A percentile compares a stretch with the other conserved stretches of the same genome.
These are phyloP conservation scores for Anisodus acutangulus DNA, from an alignment of 257 asterid species.

Conservation along the genomic window DNA sequence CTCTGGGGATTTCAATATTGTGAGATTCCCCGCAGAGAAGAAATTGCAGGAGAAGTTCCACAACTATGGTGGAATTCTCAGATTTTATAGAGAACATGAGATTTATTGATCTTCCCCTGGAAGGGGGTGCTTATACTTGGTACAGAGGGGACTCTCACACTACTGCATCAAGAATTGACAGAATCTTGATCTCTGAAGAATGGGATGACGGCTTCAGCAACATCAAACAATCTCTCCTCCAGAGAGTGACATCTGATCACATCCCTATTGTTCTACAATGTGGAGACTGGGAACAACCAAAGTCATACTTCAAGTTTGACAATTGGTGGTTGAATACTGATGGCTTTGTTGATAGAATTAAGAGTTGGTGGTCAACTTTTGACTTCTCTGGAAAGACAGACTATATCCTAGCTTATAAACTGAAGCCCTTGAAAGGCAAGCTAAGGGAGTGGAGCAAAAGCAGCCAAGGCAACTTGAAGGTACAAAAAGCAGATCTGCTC, in stretches of 20 bases:
- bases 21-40: background rate
- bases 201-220: background rate
- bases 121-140: background rate
- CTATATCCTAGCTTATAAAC: background rate
- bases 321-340: background rate
- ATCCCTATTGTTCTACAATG: background rate
- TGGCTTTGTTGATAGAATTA: background rate
- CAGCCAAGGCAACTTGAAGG: background rate
- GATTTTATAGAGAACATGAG: background rate
- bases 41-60: background rate
- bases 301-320: no score
- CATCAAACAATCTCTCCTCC: no score
- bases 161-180: background rate
- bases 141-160: background rate
- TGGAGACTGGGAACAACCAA: background rate
- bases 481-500: no score
- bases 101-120: background rate
- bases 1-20: background rate
- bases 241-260: background rate
- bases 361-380: no score
- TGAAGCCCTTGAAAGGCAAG: background rate
- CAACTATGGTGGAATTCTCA: background rate
- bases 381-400: background rate
- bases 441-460: background rate
- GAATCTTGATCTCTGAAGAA: background rate